Base-by-base conservation (phyloP, 331 rosid genomes). In the Quercus phellos region DNA sequence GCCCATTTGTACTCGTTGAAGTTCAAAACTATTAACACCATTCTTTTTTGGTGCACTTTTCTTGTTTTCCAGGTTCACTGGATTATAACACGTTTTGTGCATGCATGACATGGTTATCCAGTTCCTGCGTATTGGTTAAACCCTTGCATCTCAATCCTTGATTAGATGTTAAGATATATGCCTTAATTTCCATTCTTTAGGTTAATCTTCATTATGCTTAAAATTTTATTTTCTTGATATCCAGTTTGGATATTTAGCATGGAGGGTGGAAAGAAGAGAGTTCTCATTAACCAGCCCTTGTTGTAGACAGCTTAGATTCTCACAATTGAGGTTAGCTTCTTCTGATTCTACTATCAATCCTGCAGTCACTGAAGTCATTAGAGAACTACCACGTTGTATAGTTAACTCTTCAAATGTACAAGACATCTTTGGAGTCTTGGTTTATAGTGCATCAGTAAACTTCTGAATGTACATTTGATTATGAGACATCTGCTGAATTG, bases 11-110 rank as follows among this genome's bases (percentile, higher is more conserved):
- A 30, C 22, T 43, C 11, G 0, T 35, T 12, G 22, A 54, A 54
- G 10, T 32, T 7, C 16, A 35, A 51, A 59, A 4, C 29, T 16
- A 11, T n/a, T 27, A 27, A 30, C 69, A 32, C 71, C 19, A 6
- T 32, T 30, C n/a, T 30, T 67, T 42, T 75, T 38, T 74, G 5
- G 7, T 81, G 75, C 46, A 4, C 70, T 72, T 83, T 4, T 56
- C 63, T 73, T 77, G 11, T 59, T 74, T 61, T 5, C 76, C 91
- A 90, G 97, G 83, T 94, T 76, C 90, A 78, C 76, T 90, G 92
- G 98, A 85, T 90, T 54, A 87, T 94, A 72, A 53, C 85, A 24
- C 80, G 78, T 58, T 73, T 92, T 79, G 74, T 54, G 56, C 82
- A 81, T 43, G 78, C 73, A 5, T 82, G 84, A 74, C 81, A 38